Percentiles rank a stretch among this genome's conserved stretches.
Evolutionary conservation across 2,329 filamentous ascomycete species (phyloP).

Genomic region (Gyromitra esculenta): DNA sequence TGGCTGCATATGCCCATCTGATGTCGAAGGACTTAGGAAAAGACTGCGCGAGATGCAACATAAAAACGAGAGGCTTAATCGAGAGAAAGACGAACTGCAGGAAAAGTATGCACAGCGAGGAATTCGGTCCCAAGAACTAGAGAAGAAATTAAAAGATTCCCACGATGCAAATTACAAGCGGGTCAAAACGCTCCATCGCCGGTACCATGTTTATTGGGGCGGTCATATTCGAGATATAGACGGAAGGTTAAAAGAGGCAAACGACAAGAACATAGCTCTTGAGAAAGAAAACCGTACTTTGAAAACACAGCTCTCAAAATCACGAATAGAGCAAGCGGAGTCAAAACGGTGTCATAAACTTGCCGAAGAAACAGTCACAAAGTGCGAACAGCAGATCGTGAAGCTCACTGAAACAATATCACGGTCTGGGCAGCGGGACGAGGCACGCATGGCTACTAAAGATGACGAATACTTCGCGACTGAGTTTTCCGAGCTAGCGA

Average conservation of each 20-base stretch:
- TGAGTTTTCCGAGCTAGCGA: slow-evolving; percentile 32
- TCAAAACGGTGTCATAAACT: background rate
- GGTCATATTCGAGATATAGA: background rate
- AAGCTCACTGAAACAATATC: slow-evolving; percentile 31
- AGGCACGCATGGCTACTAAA: slow-evolving; percentile 1
- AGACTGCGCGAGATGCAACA: background rate
- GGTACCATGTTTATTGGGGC: background rate
- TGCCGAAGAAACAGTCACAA: slow-evolving; percentile 10
- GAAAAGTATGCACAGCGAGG: background rate
- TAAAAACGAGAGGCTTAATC: background rate
- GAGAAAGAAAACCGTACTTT: background rate
- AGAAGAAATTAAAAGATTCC: background rate
- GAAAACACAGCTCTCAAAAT: background rate
- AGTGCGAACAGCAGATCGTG: slow-evolving; percentile 9
- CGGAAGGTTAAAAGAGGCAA: background rate
- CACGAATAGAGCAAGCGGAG: slow-evolving; percentile 18
- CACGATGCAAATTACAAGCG: background rate
- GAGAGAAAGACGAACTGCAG: slow-evolving; percentile 11
- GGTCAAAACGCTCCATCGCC: background rate
- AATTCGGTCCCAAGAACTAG: background rate
- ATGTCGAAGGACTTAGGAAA: background rate
- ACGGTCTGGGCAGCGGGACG: background rate
- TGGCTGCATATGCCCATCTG: background rate
- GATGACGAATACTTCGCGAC: slow-evolving; percentile 39
- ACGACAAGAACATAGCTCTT: background rate